Conservation (phyloP, 768 basidiomycete genomes). For the Trametes meyenii region DNA sequence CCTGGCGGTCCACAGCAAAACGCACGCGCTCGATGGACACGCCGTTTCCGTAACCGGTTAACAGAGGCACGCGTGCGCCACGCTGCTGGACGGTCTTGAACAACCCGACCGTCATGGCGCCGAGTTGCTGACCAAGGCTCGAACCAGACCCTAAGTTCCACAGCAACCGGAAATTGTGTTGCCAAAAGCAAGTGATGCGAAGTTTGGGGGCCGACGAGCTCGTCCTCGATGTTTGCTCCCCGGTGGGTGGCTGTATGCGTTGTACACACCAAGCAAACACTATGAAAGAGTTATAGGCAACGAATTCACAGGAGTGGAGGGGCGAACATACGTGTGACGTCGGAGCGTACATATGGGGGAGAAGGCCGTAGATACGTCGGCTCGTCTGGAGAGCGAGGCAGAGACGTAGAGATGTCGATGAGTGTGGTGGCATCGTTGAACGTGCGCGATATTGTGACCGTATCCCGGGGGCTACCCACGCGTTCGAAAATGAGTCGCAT, state of each 20-base stretch:
- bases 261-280: conserved; percentile 97
- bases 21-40: conserved; percentile 77
- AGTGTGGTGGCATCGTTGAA: conserved; percentile 80
- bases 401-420: conserved; percentile 90
- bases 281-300: conserved; percentile 31
- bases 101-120: conserved; percentile 81
- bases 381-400: conserved; percentile 89
- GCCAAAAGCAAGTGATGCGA: conserved; percentile 92
- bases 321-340: conserved; percentile 63
- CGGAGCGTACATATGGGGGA: conserved; percentile 90
- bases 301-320: conserved; percentile 4
- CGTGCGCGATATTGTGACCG: conserved; percentile 89
- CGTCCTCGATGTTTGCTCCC: conserved; percentile 11
- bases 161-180: conserved; percentile 86
- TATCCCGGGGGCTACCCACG: conserved; percentile 79
- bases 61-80: conserved; percentile 71
- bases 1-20: conserved; percentile 83
- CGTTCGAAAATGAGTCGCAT: background rate
- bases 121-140: conserved; percentile 75
- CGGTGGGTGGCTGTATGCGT: conserved; percentile 43
- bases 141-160: conserved; percentile 78
- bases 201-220: conserved; percentile 40
- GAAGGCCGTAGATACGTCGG: conserved; percentile 89
- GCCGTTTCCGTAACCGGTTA: conserved; percentile 79
- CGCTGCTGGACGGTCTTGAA: conserved; percentile 81